These are phyloP conservation scores for Melaleuca quinquenervia DNA, from an alignment of 345 rosid genomes.

Conservation along the genomic window DNA sequence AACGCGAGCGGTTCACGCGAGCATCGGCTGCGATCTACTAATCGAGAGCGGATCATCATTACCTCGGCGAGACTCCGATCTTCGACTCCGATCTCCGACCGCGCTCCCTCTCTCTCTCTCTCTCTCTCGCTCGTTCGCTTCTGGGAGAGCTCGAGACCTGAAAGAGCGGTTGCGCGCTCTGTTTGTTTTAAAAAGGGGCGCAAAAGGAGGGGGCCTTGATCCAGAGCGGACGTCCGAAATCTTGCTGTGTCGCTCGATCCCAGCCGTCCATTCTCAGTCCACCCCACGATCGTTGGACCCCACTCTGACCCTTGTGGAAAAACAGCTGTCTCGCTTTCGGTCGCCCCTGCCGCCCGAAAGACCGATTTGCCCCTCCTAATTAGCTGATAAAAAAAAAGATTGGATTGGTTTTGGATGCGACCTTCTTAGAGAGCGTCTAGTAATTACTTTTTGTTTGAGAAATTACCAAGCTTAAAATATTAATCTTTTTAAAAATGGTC, in stretches of 20 bases:
- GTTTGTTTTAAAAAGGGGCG: conserved; percentile 19
- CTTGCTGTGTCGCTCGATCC: conserved; percentile 8
- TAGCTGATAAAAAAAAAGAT: not conserved
- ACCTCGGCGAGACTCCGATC: not conserved
- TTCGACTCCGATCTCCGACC: not conserved
- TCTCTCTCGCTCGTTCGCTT: not conserved
- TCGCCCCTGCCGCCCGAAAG: not conserved
- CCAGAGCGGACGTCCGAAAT: conserved; percentile 24
- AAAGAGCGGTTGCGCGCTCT: conserved; percentile 22
- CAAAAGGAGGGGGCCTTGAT: conserved; percentile 14
- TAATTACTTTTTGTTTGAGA: not conserved
- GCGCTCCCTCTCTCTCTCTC: not conserved
- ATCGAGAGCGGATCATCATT: not conserved
- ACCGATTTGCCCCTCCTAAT: not conserved
- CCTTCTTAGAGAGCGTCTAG: not conserved
- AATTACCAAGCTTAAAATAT: not conserved
- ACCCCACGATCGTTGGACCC: conserved; percentile 15
- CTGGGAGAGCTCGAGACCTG: not conserved
- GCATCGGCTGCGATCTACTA: not conserved
- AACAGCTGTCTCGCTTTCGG: conserved; percentile 35
- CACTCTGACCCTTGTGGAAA: not conserved
- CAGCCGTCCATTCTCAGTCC: conserved; percentile 15
- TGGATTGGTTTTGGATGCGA: not conserved
- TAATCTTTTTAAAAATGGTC: not conserved
- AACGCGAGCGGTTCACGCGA: not conserved